Evolutionary conservation across 2,329 filamentous ascomycete species (phyloP), one percentile per base, ranked within the genome.

Genomic region (Xylariaceae sp.): DNA sequence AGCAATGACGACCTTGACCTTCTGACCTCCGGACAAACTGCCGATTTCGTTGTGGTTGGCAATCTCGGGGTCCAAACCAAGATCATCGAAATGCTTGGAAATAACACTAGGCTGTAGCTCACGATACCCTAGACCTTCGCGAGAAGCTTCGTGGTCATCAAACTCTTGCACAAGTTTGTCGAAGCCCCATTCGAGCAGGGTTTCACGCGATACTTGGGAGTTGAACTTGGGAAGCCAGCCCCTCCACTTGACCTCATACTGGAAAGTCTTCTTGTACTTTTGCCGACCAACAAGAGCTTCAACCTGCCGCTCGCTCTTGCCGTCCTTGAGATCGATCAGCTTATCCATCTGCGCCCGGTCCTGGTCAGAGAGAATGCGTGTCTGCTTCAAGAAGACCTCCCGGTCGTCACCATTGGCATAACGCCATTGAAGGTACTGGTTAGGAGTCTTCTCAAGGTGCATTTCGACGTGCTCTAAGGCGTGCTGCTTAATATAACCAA

Each of bases 401-500:
- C 93, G 88, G 58, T 98, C 93, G 55, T 97, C 93, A 60, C 93
- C 93, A 60, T 97, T 89, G 57, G 88, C 88, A 63, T 97, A 98
- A 57, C 93, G 87, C 93, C 93, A 98, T 69, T 97, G 93, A 26
- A 98, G 78, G 62, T 98, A 98, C 69, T 98, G 93, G 65, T 95
- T 97, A 31, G 93, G 93, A 0, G 93, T 98, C 80, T 98, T 98
- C 69, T 98, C 93, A 55, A 97, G 74, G 62, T 98, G 93, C 91
- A 96, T 95, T 71, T 98, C 91, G 9, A 98, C 93, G 79, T 98
- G 93, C 74, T 98, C 93, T 11, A 98, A 78, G 34, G 93, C 93
- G 67, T 98, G 93, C 73, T 98, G 93, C 74, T 97, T 97, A 73
- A 98, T 97, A 74, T 98, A 98, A 41, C 93, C 93, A 57, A 98